phyloP scores from a whole-genome alignment of 73 alveolate species.

The Uronychia binucleata region DNA sequence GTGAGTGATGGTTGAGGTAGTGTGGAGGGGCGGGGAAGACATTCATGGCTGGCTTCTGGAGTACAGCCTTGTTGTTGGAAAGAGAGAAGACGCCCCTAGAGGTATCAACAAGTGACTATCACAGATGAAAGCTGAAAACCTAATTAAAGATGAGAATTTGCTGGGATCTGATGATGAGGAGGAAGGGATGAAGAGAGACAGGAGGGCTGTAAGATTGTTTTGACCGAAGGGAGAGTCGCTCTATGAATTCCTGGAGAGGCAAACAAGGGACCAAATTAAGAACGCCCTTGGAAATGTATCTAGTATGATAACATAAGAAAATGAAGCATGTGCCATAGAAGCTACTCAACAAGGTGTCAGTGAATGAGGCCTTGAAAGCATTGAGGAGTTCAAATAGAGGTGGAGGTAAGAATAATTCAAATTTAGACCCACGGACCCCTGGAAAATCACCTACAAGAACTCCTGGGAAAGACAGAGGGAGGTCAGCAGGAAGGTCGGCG shows the following conservation, averaged over 20 bases:
- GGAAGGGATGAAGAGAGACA: not conserved
- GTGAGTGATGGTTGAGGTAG: constrained; percentile 3
- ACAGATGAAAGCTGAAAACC: constrained; percentile 16
- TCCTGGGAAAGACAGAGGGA: not conserved
- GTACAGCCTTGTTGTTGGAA: constrained; percentile 78
- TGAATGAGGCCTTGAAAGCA: constrained; percentile 23
- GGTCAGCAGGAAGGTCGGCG: not conserved
- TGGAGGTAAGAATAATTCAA: not conserved
- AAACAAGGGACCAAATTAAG: constrained; percentile 26
- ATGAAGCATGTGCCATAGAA: constrained; percentile 29
- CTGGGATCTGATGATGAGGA: constrained; percentile 8
- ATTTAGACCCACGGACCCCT: not conserved
- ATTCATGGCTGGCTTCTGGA: constrained; percentile 72
- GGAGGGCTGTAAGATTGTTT: not conserved
- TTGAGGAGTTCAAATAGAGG: constrained; percentile 23
- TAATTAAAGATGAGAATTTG: not conserved
- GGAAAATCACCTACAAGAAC: constrained; percentile 41
- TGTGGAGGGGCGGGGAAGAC: constrained; percentile 49
- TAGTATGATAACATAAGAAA: constrained; percentile 2
- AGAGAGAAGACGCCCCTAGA: constrained; percentile 12
- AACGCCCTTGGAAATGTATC: constrained; percentile 36
- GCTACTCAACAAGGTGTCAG: constrained; percentile 31
- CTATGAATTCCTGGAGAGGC: constrained; percentile 46
- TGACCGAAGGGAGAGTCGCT: constrained; percentile 40
- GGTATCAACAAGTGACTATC: not conserved